Conservation (phyloP, 768 basidiomycete genomes). For the Suillus plorans region DNA sequence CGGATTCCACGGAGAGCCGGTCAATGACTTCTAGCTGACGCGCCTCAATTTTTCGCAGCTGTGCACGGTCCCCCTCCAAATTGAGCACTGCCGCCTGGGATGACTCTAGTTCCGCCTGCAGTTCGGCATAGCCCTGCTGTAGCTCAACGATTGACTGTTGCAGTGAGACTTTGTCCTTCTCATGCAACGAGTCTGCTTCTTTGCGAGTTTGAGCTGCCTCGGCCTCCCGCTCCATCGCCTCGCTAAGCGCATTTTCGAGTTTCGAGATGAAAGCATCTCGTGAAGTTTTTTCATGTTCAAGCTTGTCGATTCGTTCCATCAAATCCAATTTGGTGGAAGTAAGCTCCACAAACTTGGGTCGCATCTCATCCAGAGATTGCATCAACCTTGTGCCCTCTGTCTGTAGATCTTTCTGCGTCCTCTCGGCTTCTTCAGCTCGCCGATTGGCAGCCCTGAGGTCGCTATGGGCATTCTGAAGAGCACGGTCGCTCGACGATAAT, state of each 20-base stretch:
- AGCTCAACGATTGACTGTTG: conserved; percentile 56
- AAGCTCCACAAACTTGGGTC: conserved; percentile 80
- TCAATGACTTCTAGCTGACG: conserved; percentile 60
- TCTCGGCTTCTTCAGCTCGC: conserved; percentile 75
- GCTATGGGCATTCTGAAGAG: conserved; percentile 59
- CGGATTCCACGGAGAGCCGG: conserved; percentile 44
- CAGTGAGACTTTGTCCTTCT: conserved; percentile 51
- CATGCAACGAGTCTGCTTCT: conserved; percentile 43
- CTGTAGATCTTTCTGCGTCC: conserved; percentile 69
- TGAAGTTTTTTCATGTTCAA: conserved; percentile 53
- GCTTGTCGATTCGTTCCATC: conserved; percentile 57
- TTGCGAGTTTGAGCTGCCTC: conserved; percentile 44
- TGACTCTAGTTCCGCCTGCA: conserved; percentile 61
- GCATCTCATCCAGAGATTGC: conserved; percentile 83
- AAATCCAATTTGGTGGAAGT: conserved; percentile 71
- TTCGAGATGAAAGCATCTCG: conserved; percentile 59
- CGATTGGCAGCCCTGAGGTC: conserved; percentile 64
- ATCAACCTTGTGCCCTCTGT: conserved; percentile 75
- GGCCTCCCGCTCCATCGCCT: conserved; percentile 51
- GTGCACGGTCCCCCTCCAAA: conserved; percentile 66
- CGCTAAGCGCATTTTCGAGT: conserved; percentile 59
- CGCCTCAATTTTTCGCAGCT: conserved; percentile 53
- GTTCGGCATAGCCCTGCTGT: conserved; percentile 57
- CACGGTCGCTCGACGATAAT: conserved; percentile 50
- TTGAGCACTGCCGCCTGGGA: conserved; percentile 52